Evolutionary conservation across 1,139 yeast genomes (phyloP), one percentile per base, ranked within the genome.

Genomic region (Candida sojae): DNA sequence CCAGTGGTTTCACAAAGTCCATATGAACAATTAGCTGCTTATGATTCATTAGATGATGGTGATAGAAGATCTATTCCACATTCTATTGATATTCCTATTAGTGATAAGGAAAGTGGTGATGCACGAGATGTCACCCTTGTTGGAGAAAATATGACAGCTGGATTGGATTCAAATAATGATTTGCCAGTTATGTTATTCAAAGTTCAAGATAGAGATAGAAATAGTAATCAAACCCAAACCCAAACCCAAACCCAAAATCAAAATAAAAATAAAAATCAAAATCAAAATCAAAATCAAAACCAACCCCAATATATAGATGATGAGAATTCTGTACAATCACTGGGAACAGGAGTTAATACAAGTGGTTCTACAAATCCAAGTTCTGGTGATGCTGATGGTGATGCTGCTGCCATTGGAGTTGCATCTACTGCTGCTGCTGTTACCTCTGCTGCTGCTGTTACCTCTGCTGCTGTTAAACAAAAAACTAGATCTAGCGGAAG

Each of bases 171-270:
- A n/a, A 50, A 51, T 4, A 55, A 59, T 10, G 68, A 63, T 41
- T 57, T 67, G 36, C 72, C 72, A 6, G 56, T 64, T 8, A 63
- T 64, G 64, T 56, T 66, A 41, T 67, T 64, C 50, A 63, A 63
- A 39, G 70, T 67, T 17, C 70, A 66, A 21, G 67, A 66, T 44
- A 61, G 57, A 48, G 61, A 61, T 46, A 61, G 51, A 17, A 17
- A 17, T 47, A 63, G 9, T 6, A 26, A 26, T 26, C 29, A 26
- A 26, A 26, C 7, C 29, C 29, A 26, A 8, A 25, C 6, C 28
- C 28, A 25, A 5, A 7, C 32, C 9, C n/a, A n/a, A n/a, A n/a
- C n/a, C n/a, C 70, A 66, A 21, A 67, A 66, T 44, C 60, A 56
- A 48, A 61, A 61, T 46, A 61, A 51, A n/a, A n/a, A n/a, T n/a